Evolutionary conservation across 1,284 basidiomycete genomes (phyloP), one percentile per base, ranked within the genome.

Genomic region (Golubevia pallescens): DNA sequence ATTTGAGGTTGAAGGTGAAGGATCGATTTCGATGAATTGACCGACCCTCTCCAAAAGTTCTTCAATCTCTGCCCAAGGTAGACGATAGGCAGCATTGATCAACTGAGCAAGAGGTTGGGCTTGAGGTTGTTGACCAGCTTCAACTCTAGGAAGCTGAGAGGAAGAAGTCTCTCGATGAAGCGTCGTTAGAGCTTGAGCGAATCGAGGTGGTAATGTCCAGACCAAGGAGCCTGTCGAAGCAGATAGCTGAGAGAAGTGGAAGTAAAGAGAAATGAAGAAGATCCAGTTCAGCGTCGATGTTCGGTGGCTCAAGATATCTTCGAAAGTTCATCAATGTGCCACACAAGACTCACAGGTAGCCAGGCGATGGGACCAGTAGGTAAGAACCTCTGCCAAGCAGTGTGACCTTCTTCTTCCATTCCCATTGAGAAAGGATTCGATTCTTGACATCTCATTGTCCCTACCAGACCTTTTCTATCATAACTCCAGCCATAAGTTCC

Each of bases 331-430:
- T 3, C 14, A 19, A 16, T 14, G 32, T 24, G n/a, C 8, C 8
- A 21, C 55, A 6, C 4, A 38, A 4, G 1, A 68, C 80, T 55
- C 34, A 86, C 81, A 0, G 93, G 95, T 13, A 98, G 89, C 87
- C 96, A 98, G 0, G 95, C 96, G 57, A 99, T 92, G 0, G 97
- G 96, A 0, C 97, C 96, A 2, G 94, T 95, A 0, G 95, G 93
- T 34, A 99, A 89, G 88, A 99, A 99, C 24, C 96, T 89, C 86
- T 99, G 97, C 86, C 93, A 98, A 0, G 94, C 95, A 0, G 91
- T 93, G 14, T 65, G 6, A 52, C 75, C 69, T 8, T 72, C 73
- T 0, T 57, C 10, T n/a, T 8, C 4, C 57, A 28, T 16, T 68
- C 76, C 84, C 53, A 72, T 88, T 3, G 91, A 89, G 13, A 81